Base-by-base conservation (phyloP, 805 yeast genomes). In the Gaillardinia entomophila region DNA sequence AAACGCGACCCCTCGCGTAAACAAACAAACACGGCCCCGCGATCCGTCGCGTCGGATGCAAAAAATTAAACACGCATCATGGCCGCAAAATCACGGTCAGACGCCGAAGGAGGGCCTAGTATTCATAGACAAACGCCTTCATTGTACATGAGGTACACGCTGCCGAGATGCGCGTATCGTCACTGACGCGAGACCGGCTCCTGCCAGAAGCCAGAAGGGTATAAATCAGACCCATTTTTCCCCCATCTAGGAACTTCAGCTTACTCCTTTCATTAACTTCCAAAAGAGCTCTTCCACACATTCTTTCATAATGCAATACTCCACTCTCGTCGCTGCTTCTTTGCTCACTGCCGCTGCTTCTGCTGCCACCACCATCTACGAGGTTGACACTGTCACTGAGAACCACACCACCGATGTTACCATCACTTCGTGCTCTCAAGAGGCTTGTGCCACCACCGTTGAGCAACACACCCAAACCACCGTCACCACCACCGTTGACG, bases 401-500 rank as follows among this genome's bases (percentile, higher is more conserved):
- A 16, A 29, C 31, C 28, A 31, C 45, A 41, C 53, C 30, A 42
- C 47, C 24, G 47, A 46, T 27, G 46, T 48, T 38, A 52, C 57
- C 40, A 43, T 52, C 46, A 51, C 53, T 33, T 47, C 55, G 19
- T 50, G 55, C 30, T 36, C 50, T 31, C 36, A 46, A 41, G 19
- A 49, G 33, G 37, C 30, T 14, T 50, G 55, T 31, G 35, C 39
- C 26, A 41, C 45, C 33, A 35, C 51, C 19, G 47, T 34, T 7
- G 30, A 19, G 22, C 8, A 6, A 6, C 22, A 19, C 6, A 10
- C 38, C n/a, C 30, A 13, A 16, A 23, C 39, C 24, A 46, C 43
- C 32, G 57, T 53, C 38, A 58, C 66, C 40, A 46, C 48, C 38
- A 60, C 65, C 29, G 57, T 60, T 28, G 37, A 46, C 25, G 64